A percentile compares a stretch with the other conserved stretches of the same genome.
Conservation (phyloP, 2,329 filamentous ascomycete species). For the Orbilia blumenaviensis region DNA sequence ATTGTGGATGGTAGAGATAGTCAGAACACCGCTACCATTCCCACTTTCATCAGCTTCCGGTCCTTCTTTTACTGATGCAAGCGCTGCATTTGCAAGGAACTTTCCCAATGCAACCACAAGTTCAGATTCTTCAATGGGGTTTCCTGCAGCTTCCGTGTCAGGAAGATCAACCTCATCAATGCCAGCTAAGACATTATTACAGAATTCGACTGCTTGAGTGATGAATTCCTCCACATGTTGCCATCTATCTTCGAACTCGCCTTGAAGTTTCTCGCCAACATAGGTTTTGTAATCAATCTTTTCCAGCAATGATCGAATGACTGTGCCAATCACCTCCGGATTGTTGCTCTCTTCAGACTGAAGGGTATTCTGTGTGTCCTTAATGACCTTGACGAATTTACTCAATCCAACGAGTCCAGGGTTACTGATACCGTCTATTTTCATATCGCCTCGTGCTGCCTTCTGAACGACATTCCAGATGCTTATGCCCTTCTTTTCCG, state of each 20-base stretch:
- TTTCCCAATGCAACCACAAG: conserved; percentile 68
- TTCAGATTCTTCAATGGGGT: conserved; percentile 20
- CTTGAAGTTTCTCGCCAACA: conserved; percentile 78
- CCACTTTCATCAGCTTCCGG: conserved; percentile 68
- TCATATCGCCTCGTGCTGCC: conserved; percentile 66
- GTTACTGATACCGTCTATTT: conserved; percentile 66
- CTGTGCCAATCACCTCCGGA: conserved; percentile 54
- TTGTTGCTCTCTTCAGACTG: conserved; percentile 61
- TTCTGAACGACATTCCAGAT: conserved; percentile 76
- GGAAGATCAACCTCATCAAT: conserved; percentile 65
- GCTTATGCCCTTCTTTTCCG: conserved; percentile 73
- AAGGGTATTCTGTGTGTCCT: conserved; percentile 68
- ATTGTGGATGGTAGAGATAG: conserved; percentile 94
- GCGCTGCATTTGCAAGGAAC: conserved; percentile 87
- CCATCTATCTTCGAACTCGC: conserved; percentile 76
- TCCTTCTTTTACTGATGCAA: conserved; percentile 78
- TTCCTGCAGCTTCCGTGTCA: conserved; percentile 54
- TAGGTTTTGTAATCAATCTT: conserved; percentile 79
- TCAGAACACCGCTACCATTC: conserved; percentile 70
- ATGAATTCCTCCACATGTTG: conserved; percentile 85
- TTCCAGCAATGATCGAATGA: conserved; percentile 66
- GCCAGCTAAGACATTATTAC: conserved; percentile 61
- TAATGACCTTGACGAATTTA: conserved; percentile 69
- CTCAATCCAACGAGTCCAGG: conserved; percentile 68
- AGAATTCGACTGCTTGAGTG: conserved; percentile 78